These are phyloP conservation scores for Aspergillus incahuasiensis DNA, from an alignment of 495 filamentous ascomycete species.

Conservation along the genomic window DNA sequence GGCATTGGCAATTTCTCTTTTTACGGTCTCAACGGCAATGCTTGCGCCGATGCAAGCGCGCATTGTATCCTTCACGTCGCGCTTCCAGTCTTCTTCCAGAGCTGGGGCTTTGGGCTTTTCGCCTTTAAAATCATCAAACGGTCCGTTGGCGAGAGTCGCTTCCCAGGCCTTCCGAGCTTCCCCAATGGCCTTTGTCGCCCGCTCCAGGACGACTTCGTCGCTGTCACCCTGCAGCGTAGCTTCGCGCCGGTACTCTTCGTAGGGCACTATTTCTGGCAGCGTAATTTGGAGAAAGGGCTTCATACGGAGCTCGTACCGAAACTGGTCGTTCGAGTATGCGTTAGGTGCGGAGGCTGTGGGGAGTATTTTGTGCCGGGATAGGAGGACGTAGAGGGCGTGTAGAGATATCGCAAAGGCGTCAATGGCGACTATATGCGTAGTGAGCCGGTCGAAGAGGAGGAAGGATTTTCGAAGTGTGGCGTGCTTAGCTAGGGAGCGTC, in stretches of 20 bases:
- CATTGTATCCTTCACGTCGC: conserved; percentile 52
- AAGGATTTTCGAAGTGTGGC: conserved; percentile 49
- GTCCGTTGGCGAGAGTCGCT: conserved; percentile 43
- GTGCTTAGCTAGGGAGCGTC: conserved; percentile 27
- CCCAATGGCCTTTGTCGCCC: conserved; percentile 54
- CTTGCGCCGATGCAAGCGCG: conserved; percentile 63
- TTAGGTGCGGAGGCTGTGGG: conserved; percentile 46
- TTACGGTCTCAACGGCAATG: conserved; percentile 55
- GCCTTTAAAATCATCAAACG: conserved; percentile 25
- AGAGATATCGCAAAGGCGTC: conserved; percentile 69
- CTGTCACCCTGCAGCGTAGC: conserved; percentile 38
- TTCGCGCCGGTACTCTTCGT: conserved; percentile 51
- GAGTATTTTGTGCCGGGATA: conserved; percentile 58
- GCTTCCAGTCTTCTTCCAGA: conserved; percentile 56
- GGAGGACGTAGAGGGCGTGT: conserved; percentile 59
- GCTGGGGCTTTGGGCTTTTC: conserved; percentile 41
- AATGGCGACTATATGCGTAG: conserved; percentile 63
- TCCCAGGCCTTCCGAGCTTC: conserved; percentile 65
- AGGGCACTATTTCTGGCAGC: conserved; percentile 66
- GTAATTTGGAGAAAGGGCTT: conserved; percentile 72
- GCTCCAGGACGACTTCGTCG: conserved; percentile 48
- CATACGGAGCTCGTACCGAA: conserved; percentile 87
- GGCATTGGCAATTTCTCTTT: conserved; percentile 32
- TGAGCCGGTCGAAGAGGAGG: conserved; percentile 53
- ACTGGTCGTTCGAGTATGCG: conserved; percentile 63